Base-by-base conservation (phyloP, 108 stramenopile species). In the Cyclotella cryptica region DNA sequence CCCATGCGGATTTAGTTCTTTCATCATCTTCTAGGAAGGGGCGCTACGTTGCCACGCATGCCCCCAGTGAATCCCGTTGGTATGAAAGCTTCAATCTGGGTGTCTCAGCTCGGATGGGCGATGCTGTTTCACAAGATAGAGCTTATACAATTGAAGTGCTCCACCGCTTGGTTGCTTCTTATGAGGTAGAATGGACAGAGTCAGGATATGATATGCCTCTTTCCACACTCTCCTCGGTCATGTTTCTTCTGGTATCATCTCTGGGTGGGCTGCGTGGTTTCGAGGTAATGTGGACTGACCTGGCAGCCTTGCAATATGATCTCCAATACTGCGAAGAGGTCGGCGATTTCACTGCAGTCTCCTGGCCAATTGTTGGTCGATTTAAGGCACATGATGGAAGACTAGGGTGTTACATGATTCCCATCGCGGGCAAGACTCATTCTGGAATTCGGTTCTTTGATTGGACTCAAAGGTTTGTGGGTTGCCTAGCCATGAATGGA, bases 51-150 rank as follows among this genome's bases (percentile, higher is more conserved):
- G 66, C 76, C 6, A 77, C 76, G 7, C 0, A 3, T 10, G 21
- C 21, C 66, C 76, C 76, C 14, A 59, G 47, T 35, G 76, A 77
- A 69, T 26, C 66, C 14, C 41, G 46, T 39, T 77, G 76, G 76
- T 77, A 70, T 39, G 41, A 69, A n/a, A 28, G n/a, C 2, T 77
- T 77, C 21, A 30, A 27, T 6, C 22, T 42, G 0, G 76, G 76
- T 0, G 42, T 69, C 5, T 15, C 26, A 4, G 69, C 61, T 30
- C 15, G 67, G 13, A 77, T 77, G 66, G 76, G 76, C 14, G 69
- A 77, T 46, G 45, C 69, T 1, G 51, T 74, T n/a, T n/a, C n/a
- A n/a, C n/a, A n/a, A n/a, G n/a, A n/a, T n/a, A n/a, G n/a, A n/a
- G n/a, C n/a, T n/a, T n/a, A n/a, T n/a, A n/a, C n/a, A n/a, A n/a